Conservation (phyloP, 495 filamentous ascomycete species). For the Glarea lozoyensis region DNA sequence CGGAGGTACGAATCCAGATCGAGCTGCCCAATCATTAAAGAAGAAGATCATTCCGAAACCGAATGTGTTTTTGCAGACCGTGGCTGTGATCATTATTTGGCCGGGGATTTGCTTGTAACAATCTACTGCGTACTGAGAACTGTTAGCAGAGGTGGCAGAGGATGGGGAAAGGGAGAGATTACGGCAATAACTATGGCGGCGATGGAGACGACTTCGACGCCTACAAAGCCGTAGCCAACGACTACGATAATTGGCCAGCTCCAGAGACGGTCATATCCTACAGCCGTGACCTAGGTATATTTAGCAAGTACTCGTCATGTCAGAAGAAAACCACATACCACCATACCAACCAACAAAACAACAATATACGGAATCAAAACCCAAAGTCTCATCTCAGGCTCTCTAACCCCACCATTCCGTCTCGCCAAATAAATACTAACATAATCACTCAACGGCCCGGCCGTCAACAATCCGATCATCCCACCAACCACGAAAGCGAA, state of each 20-base stretch:
- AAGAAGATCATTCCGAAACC: slow-evolving; percentile 23
- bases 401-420: slow-evolving; percentile 39
- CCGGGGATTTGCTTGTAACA: slow-evolving; percentile 45
- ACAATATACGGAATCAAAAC: slow-evolving; percentile 48
- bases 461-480: slow-evolving; percentile 35
- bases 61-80: slow-evolving; percentile 42
- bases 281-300: slow-evolving; percentile 27
- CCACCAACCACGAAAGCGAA: slow-evolving; percentile 38
- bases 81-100: slow-evolving; percentile 37
- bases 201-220: slow-evolving; percentile 46
- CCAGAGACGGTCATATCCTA: slow-evolving; percentile 50
- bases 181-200: slow-evolving; percentile 32
- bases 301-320: background rate
- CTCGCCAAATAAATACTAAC: slow-evolving; percentile 38
- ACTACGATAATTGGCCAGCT: slow-evolving; percentile 39
- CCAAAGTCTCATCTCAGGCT: slow-evolving; percentile 46
- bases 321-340: slow-evolving; percentile 23
- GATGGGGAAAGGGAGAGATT: background rate
- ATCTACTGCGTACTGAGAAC: slow-evolving; percentile 39
- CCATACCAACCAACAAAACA: slow-evolving; percentile 47
- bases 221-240: slow-evolving; percentile 35
- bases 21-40: slow-evolving; percentile 31
- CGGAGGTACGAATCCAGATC: slow-evolving; percentile 35
- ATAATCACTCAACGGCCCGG: slow-evolving; percentile 39
- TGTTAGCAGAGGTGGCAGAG: background rate